Conservation (phyloP, 495 filamentous ascomycete genomes). For the Cercophora samala region DNA sequence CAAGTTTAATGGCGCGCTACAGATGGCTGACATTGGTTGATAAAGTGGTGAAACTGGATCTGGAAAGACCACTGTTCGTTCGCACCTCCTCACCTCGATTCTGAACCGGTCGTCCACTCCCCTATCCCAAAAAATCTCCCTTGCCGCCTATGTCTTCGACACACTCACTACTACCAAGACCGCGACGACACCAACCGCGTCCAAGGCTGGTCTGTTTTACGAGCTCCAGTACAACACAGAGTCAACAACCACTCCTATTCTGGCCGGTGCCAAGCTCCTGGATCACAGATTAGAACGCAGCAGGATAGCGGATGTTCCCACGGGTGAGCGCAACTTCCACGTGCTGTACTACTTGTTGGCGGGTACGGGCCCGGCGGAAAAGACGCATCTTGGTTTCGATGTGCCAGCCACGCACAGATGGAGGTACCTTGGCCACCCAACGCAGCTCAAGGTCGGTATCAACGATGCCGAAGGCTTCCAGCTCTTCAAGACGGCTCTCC, state of each 20-base stretch:
- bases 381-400: slow-evolving; percentile 82
- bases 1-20: neutral
- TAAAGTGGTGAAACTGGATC: slow-evolving; percentile 87
- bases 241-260: slow-evolving; percentile 69
- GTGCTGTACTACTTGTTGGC: slow-evolving; percentile 91
- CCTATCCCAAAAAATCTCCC: slow-evolving; percentile 85
- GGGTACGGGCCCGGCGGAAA: slow-evolving; percentile 87
- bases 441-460: slow-evolving; percentile 92
- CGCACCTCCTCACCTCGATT: slow-evolving; percentile 78
- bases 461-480: slow-evolving; percentile 95
- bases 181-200: slow-evolving; percentile 87
- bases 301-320: slow-evolving; percentile 84
- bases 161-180: slow-evolving; percentile 97
- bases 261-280: slow-evolving; percentile 91
- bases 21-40: neutral
- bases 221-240: slow-evolving; percentile 94
- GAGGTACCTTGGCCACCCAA: slow-evolving; percentile 94
- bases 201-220: slow-evolving; percentile 90
- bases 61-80: slow-evolving; percentile 90
- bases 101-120: slow-evolving; percentile 87
- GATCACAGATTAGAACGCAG: slow-evolving; percentile 90
- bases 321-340: slow-evolving; percentile 95
- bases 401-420: slow-evolving; percentile 69
- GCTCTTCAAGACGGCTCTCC: slow-evolving; percentile 91
- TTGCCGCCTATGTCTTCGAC: slow-evolving; percentile 92